These are phyloP conservation scores for Plantago ovata DNA, from an alignment of 257 asterid genomes.

Conservation along the genomic window DNA sequence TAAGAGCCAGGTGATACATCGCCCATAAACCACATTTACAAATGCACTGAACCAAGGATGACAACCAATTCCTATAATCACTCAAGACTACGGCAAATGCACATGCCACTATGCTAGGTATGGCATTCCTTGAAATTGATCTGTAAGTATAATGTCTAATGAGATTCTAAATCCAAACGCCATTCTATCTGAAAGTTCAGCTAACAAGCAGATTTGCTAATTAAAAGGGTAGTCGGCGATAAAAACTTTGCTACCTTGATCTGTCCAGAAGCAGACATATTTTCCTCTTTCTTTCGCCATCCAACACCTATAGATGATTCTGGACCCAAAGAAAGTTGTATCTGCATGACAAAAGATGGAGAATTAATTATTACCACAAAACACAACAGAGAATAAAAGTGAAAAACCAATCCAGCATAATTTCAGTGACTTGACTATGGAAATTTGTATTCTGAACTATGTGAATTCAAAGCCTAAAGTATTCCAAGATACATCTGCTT, in stretches of 20 bases:
- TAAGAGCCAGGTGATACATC: not conserved
- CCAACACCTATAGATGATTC: conserved; percentile 85
- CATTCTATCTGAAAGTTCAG: conserved; percentile 7
- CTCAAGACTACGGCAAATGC: not conserved
- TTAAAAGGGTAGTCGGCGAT: conserved; percentile 6
- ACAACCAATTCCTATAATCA: conserved; percentile 6
- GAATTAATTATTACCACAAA: conserved; percentile 5
- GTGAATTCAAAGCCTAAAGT: not conserved
- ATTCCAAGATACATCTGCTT: not conserved
- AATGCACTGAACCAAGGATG: not conserved
- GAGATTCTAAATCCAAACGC: conserved; percentile 2
- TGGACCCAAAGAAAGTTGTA: conserved; percentile 76
- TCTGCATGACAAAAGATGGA: conserved; percentile 42
- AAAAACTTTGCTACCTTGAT: conserved; percentile 57
- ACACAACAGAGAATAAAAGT: not conserved
- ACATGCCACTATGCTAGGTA: not conserved
- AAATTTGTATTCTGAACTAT: not conserved
- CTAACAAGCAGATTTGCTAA: conserved; percentile 7
- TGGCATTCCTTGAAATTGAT: not conserved
- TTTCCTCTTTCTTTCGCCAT: conserved; percentile 82
- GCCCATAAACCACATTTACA: not conserved
- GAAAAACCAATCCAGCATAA: no score
- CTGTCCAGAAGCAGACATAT: conserved; percentile 79
- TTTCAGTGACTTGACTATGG: conserved; percentile 15
- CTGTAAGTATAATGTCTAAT: not conserved